phyloP scores from a whole-genome alignment of 1,284 basidiomycete genomes.

The Sutorius eximius region DNA sequence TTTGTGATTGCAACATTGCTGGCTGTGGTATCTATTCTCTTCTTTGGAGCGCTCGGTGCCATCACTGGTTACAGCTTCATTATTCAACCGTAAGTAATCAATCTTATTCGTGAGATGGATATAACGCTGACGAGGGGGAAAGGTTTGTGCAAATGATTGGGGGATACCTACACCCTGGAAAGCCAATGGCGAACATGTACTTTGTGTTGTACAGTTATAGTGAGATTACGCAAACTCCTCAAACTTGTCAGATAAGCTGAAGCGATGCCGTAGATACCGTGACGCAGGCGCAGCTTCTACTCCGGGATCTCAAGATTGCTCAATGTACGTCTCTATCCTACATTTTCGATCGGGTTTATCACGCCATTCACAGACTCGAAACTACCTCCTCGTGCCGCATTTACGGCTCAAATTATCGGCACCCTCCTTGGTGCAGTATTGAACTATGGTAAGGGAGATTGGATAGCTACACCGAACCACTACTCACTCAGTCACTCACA shows the following conservation, averaged over 20 bases:
- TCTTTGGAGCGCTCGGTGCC: conserved; percentile 50
- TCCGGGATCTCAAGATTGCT: conserved; percentile 58
- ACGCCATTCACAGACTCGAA: conserved; percentile 45
- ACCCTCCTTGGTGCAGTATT: conserved; percentile 47
- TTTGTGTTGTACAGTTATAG: conserved; percentile 57
- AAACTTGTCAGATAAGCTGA: conserved; percentile 1
- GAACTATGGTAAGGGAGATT: conserved; percentile 45
- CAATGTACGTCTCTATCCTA: conserved; percentile 41
- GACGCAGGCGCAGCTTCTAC: conserved; percentile 44
- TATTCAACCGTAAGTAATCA: conserved; percentile 22
- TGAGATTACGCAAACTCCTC: conserved; percentile 7
- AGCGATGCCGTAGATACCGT: conserved; percentile 39
- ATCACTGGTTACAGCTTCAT: conserved; percentile 52
- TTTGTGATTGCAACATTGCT: conserved; percentile 43
- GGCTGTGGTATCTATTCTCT: conserved; percentile 45
- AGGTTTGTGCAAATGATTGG: conserved; percentile 58
- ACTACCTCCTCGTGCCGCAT: conserved; percentile 63
- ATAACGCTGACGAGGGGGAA: background rate
- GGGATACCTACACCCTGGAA: conserved; percentile 60
- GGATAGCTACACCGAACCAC: background rate
- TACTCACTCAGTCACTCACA: conserved; percentile 4
- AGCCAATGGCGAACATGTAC: conserved; percentile 57
- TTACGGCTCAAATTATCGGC: conserved; percentile 59
- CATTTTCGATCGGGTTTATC: background rate
- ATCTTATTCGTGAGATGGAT: conserved; percentile 41